phyloP scores from a whole-genome alignment of 2,329 filamentous ascomycete species.

The Clarireedia homoeocarpa region DNA sequence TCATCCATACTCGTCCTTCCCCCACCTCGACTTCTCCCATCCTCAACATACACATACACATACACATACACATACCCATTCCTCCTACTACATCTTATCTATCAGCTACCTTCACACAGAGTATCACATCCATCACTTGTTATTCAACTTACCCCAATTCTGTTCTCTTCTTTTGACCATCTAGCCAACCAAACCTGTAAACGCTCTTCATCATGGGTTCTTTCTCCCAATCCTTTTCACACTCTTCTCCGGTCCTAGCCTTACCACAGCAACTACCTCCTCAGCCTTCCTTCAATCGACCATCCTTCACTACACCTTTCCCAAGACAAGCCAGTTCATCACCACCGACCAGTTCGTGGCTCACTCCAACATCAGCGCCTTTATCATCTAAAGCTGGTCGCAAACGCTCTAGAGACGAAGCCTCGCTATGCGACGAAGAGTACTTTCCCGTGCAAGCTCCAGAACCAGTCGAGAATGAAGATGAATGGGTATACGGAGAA shows the following conservation, averaged over 20 bases:
- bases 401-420: constrained; percentile 72
- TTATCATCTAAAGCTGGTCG: constrained; percentile 46
- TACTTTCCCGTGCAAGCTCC: constrained; percentile 31
- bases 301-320: constrained; percentile 23
- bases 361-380: constrained; percentile 17
- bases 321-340: constrained; percentile 16
- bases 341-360: constrained; percentile 20
- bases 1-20: not conserved
- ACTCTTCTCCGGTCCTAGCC: constrained; percentile 23
- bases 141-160: not conserved
- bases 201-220: constrained; percentile 21
- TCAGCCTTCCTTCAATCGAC: constrained; percentile 20
- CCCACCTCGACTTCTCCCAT: constrained; percentile 3
- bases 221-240: constrained; percentile 23
- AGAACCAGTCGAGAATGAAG: constrained; percentile 42
- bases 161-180: not conserved
- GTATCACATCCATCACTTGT: constrained; percentile 10
- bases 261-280: constrained; percentile 23
- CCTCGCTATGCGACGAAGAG: constrained; percentile 50
- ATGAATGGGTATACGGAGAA: constrained; percentile 61
- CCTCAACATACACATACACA: not conserved
- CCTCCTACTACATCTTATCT: not conserved
- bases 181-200: not conserved
- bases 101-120: not conserved
- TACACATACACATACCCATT: not conserved